phyloP scores from a whole-genome alignment of 2,329 filamentous ascomycete species.

The Sarocladium brachiariae region DNA sequence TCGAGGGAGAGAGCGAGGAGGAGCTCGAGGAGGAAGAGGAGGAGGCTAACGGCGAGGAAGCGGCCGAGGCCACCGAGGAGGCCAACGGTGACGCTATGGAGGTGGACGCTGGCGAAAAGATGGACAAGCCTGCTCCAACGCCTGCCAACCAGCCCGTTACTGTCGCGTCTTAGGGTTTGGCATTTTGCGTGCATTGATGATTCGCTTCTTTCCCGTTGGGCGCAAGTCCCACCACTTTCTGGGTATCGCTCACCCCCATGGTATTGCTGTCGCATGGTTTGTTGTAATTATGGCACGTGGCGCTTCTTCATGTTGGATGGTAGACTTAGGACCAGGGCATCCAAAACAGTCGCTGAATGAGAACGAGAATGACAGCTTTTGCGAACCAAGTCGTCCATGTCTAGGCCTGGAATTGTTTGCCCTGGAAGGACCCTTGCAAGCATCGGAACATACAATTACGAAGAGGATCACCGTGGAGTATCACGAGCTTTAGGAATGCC shows the following conservation, averaged over 20 bases:
- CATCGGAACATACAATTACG: too few relatives aligned
- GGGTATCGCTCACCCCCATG: not conserved
- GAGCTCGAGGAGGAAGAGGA: constrained; percentile 61
- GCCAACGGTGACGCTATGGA: constrained; percentile 43
- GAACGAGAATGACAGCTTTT: too few relatives aligned
- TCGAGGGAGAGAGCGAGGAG: constrained; percentile 70
- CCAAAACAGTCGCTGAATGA: not conserved
- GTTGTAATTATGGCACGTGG: too few relatives aligned
- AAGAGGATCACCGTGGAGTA: not conserved
- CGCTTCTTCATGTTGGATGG: not conserved
- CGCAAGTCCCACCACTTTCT: not conserved
- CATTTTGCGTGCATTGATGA: not conserved
- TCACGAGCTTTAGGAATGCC: not conserved
- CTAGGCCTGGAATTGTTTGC: too few relatives aligned
- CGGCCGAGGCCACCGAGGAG: constrained; percentile 26
- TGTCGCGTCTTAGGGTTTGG: constrained; percentile 23
- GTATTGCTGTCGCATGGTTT: not conserved
- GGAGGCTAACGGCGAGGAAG: constrained; percentile 29
- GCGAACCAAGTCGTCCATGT: too few relatives aligned
- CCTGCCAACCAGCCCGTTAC: constrained; percentile 27
- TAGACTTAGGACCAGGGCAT: not conserved
- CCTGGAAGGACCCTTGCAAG: too few relatives aligned
- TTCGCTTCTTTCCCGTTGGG: not conserved
- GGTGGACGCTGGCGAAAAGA: constrained; percentile 36
- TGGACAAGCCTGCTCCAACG: constrained; percentile 26